Evolutionary conservation across 768 basidiomycete genomes (phyloP).

Genomic region (Mycena amicta): DNA sequence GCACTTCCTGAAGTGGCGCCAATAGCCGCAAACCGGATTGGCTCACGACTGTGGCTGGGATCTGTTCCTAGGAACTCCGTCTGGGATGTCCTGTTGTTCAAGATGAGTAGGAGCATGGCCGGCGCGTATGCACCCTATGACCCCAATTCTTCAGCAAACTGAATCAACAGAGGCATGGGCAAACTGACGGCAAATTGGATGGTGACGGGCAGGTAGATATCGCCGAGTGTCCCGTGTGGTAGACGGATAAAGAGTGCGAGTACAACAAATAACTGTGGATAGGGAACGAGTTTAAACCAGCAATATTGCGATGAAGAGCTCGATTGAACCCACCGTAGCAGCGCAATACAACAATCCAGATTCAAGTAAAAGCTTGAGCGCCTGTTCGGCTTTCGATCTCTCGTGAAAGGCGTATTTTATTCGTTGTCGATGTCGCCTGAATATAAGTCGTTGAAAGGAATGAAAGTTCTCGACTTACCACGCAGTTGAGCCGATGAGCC

Average conservation of each 20-base stretch:
- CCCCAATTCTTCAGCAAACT: neutral
- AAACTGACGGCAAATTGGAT: neutral
- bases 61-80: slow-evolving; percentile 1
- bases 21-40: neutral
- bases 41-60: neutral
- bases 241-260: neutral
- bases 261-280: neutral
- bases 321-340: neutral
- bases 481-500: neutral
- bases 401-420: neutral
- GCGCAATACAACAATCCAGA: neutral
- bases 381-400: neutral
- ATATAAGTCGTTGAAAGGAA: neutral
- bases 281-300: neutral
- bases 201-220: neutral
- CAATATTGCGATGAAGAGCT: neutral
- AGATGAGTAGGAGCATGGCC: neutral
- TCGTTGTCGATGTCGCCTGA: neutral
- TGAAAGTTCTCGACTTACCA: neutral
- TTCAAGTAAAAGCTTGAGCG: neutral
- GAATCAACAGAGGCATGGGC: neutral
- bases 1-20: neutral
- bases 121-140: slow-evolving; percentile 2
- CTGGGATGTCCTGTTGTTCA: neutral
- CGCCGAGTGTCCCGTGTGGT: slow-evolving; percentile 1